Evolutionary conservation across 768 basidiomycete species (phyloP), one percentile per base, ranked within the genome.

Genomic region (Psilocybe subaeruginosa): DNA sequence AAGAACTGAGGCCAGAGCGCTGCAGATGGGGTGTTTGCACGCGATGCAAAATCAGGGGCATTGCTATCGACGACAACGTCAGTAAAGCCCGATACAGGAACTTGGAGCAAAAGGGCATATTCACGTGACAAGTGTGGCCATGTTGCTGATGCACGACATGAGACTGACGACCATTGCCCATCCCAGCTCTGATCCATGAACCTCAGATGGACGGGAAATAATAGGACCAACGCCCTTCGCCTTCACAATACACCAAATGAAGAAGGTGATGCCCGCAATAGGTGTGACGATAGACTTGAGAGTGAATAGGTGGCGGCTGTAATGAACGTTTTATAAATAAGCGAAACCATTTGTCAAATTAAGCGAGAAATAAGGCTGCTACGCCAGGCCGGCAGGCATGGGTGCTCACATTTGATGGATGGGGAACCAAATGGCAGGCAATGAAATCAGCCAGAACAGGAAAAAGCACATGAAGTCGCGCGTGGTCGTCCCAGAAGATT

Each of bases 401-500:
- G 45, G 58, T 57, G 75, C 85, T 59, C 72, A 89, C 88, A 92
- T 89, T 68, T 89, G 82, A 77, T 94, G 91, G 51, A 93, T 86
- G 9, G 90, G 91, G 65, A 92, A 88, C 89, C 89, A 92, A 66
- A 93, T 88, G 16, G 88, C 86, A 8, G 90, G 91, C 31, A 93
- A 82, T 33, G 87, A 90, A 41, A 92, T 80, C 29, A 93, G 75
- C 88, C 91, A 94, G 80, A 93, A 95, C 60, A 95, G 78, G 80
- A 95, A 89, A 84, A 95, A 95, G 65, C 85, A 86, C 77, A 92
- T 76, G 66, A 89, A 91, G 74, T 91, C 86, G 56, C 83, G 82
- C n/a, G 89, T 88, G 58, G 80, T 89, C 33, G 85, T 93, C 47
- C 91, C 91, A 61, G 90, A 86, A 11, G 86, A 88, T 23, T 77